A percentile compares a stretch with the other conserved stretches of the same genome.
These are phyloP conservation scores for Allium fistulosum DNA, from an alignment of 106 monocot genomes.

Conservation along the genomic window DNA sequence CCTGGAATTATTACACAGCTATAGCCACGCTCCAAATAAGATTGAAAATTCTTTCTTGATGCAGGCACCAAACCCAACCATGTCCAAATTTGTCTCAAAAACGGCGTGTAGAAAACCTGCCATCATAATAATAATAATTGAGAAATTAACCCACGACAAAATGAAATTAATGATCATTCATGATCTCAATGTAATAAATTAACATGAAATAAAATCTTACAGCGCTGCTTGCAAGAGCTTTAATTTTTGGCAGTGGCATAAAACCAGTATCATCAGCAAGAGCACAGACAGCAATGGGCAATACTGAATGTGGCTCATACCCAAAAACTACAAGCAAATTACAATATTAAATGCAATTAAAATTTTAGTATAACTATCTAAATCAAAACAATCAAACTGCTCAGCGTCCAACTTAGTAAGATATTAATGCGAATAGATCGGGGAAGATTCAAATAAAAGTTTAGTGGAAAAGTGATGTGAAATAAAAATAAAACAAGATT, in stretches of 20 bases:
- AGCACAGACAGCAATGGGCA: slow-evolving; percentile 57
- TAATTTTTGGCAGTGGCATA: slow-evolving; percentile 74
- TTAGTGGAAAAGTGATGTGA: too few species aligned
- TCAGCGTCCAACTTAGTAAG: too few species aligned
- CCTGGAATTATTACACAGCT: slow-evolving; percentile 83
- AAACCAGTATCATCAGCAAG: slow-evolving; percentile 55
- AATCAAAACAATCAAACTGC: too few species aligned
- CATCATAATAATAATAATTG: neutral
- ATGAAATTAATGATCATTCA: neutral
- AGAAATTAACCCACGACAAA: neutral
- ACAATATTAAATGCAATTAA: too few species aligned
- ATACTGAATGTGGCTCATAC: slow-evolving; percentile 85
- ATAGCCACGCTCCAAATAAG: slow-evolving; percentile 47
- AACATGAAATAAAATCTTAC: slow-evolving; percentile 53
- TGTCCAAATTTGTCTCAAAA: slow-evolving; percentile 88
- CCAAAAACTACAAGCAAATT: slow-evolving; percentile 64
- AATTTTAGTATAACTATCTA: too few species aligned
- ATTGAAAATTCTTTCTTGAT: slow-evolving; percentile 66
- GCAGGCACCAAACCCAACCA: slow-evolving; percentile 83
- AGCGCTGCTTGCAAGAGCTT: slow-evolving; percentile 89
- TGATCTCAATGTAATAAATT: neutral
- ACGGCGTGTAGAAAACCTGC: slow-evolving; percentile 83
- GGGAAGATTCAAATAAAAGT: too few species aligned
- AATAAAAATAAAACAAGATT: too few species aligned
- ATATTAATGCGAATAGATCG: too few species aligned